Evolutionary conservation across 192 early-diverging fungal genomes (phyloP).

Genomic region (Coemansia sp.): DNA sequence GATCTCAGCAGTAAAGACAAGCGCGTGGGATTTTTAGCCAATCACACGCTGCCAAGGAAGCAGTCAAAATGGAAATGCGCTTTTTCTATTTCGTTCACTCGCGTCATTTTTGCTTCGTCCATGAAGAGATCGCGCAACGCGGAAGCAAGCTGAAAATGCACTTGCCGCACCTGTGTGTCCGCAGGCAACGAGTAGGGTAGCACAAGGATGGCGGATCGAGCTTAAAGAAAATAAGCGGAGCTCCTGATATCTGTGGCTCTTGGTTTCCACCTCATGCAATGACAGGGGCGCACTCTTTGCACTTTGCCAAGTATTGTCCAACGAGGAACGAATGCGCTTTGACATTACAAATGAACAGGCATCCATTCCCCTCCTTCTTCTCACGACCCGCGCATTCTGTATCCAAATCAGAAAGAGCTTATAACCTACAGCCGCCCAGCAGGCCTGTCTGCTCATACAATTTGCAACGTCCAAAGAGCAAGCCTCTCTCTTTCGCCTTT

Average conservation of each 20-base stretch:
- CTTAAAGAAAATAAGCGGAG: not conserved
- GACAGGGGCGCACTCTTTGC: not conserved
- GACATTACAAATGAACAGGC: not conserved
- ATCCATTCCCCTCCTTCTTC: not conserved
- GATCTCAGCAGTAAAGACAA: not conserved
- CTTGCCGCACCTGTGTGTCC: not conserved
- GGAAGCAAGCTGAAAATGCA: not conserved
- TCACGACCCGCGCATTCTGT: not conserved
- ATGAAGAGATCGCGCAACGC: too few relatives aligned
- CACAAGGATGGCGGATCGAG: not conserved
- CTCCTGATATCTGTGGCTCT: not conserved
- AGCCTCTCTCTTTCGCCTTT: slow-evolving; percentile 7
- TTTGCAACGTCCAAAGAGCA: not conserved
- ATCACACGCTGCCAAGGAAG: slow-evolving; percentile 6
- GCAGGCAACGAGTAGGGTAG: not conserved
- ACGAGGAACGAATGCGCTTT: not conserved
- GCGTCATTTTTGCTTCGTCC: not conserved
- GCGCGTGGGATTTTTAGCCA: slow-evolving; percentile 4
- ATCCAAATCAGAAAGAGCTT: not conserved
- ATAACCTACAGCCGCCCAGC: not conserved
- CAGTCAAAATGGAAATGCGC: not conserved
- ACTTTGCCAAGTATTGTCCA: not conserved
- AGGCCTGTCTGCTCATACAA: not conserved
- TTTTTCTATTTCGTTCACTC: not conserved
- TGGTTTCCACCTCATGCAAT: too few relatives aligned